Conservation (phyloP, 202 grass and related monocot species). For the Schoenoplectus tabernaemontani region DNA sequence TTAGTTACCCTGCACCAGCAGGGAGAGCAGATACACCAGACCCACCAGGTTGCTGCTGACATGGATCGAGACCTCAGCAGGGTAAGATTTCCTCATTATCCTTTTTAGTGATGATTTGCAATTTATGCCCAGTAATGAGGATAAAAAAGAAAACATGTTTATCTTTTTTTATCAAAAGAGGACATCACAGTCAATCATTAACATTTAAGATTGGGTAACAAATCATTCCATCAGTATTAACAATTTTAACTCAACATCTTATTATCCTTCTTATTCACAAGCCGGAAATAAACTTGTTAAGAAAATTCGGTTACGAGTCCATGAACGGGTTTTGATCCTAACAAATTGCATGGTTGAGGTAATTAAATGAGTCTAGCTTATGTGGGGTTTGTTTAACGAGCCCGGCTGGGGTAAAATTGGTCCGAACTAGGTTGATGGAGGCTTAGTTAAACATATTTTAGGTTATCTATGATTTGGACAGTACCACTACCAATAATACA, state of each 20-base stretch:
- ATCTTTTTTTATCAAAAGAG: background rate
- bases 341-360: background rate
- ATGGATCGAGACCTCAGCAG: conserved; percentile 75
- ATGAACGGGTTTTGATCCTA: background rate
- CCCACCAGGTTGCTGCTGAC: conserved; percentile 53
- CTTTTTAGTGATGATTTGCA: background rate
- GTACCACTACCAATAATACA: background rate
- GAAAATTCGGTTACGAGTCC: background rate
- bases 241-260: background rate
- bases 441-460: background rate
- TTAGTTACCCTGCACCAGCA: conserved; percentile 66
- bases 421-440: background rate
- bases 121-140: background rate
- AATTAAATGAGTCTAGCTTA: background rate
- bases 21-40: conserved; percentile 59
- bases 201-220: background rate
- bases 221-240: background rate
- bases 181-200: background rate
- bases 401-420: background rate
- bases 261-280: background rate
- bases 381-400: background rate
- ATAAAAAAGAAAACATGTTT: background rate
- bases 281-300: background rate
- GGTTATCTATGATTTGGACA: background rate
- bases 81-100: conserved; percentile 36